Evolutionary conservation across 2,329 filamentous ascomycete genomes (phyloP).

Genomic region (Dryadomyces quercus-mongolicae): DNA sequence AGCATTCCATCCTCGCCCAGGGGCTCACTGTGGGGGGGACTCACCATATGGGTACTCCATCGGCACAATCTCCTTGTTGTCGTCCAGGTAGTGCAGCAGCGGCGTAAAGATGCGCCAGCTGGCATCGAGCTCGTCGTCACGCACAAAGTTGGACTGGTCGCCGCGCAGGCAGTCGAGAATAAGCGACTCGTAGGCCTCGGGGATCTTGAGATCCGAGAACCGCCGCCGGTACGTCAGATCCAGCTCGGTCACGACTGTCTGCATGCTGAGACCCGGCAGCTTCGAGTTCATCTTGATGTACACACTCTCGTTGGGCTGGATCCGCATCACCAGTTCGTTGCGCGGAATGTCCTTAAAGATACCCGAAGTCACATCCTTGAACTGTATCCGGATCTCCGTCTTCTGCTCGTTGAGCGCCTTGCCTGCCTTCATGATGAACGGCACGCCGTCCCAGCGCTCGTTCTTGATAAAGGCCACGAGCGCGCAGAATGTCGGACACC

Average conservation of each 20-base stretch:
- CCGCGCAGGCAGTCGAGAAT: slow-evolving; percentile 97
- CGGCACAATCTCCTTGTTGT: slow-evolving; percentile 98
- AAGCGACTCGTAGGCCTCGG: slow-evolving; percentile 95
- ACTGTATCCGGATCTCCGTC: slow-evolving; percentile 97
- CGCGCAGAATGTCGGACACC: slow-evolving; percentile 96
- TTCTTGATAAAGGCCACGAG: slow-evolving; percentile 99
- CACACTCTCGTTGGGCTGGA: slow-evolving; percentile 98
- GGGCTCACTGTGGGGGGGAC: slow-evolving; percentile 18
- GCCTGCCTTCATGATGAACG: slow-evolving; percentile 98
- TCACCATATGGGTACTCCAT: slow-evolving; percentile 99
- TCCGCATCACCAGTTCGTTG: slow-evolving; percentile 97
- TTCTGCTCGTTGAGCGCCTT: slow-evolving; percentile 99
- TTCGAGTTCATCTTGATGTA: slow-evolving; percentile 99
- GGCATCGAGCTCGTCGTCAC: slow-evolving; percentile 91
- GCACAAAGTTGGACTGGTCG: slow-evolving; percentile 98
- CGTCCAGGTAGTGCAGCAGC: slow-evolving; percentile 92
- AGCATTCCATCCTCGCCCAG: not conserved
- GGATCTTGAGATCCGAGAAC: slow-evolving; percentile 98
- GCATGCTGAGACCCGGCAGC: slow-evolving; percentile 95
- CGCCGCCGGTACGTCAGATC: slow-evolving; percentile 95
- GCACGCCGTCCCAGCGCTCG: slow-evolving; percentile 97
- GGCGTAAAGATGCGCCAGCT: slow-evolving; percentile 99
- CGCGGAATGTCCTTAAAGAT: slow-evolving; percentile 99
- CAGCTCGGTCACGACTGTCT: slow-evolving; percentile 96
- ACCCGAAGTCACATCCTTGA: slow-evolving; percentile 97